Evolutionary conservation across 1,139 yeast genomes (phyloP).

Genomic region (Diutina catenulata): DNA sequence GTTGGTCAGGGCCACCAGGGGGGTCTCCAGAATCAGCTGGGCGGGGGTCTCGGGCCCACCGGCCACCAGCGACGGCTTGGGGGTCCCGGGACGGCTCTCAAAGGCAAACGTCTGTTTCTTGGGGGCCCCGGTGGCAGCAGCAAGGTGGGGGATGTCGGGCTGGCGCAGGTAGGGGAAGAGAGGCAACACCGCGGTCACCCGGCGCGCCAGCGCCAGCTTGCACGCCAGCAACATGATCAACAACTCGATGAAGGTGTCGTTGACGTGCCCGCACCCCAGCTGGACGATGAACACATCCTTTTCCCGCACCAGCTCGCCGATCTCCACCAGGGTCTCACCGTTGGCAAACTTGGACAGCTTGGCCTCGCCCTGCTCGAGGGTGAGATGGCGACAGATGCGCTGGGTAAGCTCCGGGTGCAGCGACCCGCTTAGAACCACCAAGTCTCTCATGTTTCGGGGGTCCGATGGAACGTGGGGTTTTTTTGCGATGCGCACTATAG

Average conservation of each 20-base stretch:
- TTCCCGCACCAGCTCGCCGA: slow-evolving; percentile 5
- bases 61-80: too few species aligned
- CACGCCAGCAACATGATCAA: slow-evolving; percentile 32
- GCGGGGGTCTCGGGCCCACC: not conserved
- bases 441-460: slow-evolving; percentile 78
- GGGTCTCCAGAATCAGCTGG: not conserved
- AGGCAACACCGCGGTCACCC: slow-evolving; percentile 6
- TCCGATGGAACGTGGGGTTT: too few species aligned
- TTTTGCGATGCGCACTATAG: too few species aligned
- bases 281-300: slow-evolving; percentile 6
- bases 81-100: not conserved
- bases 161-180: slow-evolving; percentile 6
- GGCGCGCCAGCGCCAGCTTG: slow-evolving; percentile 3
- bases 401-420: slow-evolving; percentile 58
- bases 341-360: slow-evolving; percentile 61
- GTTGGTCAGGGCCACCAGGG: not conserved
- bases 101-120: slow-evolving; percentile 1
- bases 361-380: slow-evolving; percentile 49
- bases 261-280: slow-evolving; percentile 7
- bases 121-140: slow-evolving; percentile 28
- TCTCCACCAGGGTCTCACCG: slow-evolving; percentile 27
- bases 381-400: slow-evolving; percentile 51
- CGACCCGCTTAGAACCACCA: slow-evolving; percentile 67
- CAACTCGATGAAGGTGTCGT: slow-evolving; percentile 8
- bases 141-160: slow-evolving; percentile 9